Conservation (phyloP, 164 flowering plant species). For the Berberis thunbergii region DNA sequence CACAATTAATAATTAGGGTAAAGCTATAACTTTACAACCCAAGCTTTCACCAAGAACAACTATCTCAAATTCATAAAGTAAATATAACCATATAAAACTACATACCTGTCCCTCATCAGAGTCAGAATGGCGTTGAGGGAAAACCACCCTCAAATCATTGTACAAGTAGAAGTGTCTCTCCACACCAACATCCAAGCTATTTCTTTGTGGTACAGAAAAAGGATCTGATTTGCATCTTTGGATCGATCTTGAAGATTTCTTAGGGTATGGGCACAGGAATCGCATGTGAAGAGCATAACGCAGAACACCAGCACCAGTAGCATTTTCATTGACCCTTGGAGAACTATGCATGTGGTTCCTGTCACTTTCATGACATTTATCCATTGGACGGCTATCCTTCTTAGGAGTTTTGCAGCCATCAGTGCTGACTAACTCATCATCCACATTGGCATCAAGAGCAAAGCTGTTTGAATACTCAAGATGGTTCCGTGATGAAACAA, state of each 20-base stretch:
- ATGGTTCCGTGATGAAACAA: conserved; percentile 10
- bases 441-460: conserved; percentile 2
- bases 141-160: conserved; percentile 78
- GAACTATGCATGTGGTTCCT: conserved; percentile 31
- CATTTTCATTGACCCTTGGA: conserved; percentile 42
- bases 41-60: too few relatives aligned
- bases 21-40: too few relatives aligned
- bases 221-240: conserved; percentile 66
- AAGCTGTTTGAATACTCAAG: conserved; percentile 4
- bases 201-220: conserved; percentile 29
- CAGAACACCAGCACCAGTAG: conserved; percentile 50
- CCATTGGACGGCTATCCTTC: conserved; percentile 17
- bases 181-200: conserved; percentile 23
- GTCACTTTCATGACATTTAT: conserved; percentile 19
- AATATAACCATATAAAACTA: neutral
- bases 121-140: conserved; percentile 94
- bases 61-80: too few relatives aligned
- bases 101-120: conserved; percentile 95
- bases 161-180: conserved; percentile 81
- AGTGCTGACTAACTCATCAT: conserved; percentile 1
- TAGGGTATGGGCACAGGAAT: conserved; percentile 57
- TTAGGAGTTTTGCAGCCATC: conserved; percentile 9
- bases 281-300: conserved; percentile 95
- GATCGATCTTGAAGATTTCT: conserved; percentile 40
- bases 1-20: too few relatives aligned